Evolutionary conservation across 441 rosid species (phyloP).

Genomic region (Rhodomyrtus psidioides): DNA sequence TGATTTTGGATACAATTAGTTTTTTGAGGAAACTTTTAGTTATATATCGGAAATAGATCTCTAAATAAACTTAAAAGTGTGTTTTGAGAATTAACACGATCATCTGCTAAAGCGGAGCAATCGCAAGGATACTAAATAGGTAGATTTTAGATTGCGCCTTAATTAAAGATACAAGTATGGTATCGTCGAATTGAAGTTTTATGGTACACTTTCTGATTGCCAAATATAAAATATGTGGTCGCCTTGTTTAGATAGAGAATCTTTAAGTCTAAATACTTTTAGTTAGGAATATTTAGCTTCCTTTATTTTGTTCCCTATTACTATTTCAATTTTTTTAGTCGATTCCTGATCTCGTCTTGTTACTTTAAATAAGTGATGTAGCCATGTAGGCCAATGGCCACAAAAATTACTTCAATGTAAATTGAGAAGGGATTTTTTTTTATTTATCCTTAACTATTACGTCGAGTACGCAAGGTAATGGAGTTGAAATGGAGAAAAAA

Average conservation of each 20-base stretch:
- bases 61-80: too few relatives aligned
- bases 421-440: background rate
- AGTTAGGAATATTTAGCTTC: background rate
- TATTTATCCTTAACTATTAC: background rate
- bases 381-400: too few relatives aligned
- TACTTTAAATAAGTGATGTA: background rate
- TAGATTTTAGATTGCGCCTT: background rate
- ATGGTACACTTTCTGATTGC: background rate
- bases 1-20: background rate
- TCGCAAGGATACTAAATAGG: background rate
- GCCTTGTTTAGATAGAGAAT: background rate
- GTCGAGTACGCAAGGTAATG: background rate
- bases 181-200: background rate
- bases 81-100: too few relatives aligned
- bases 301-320: background rate
- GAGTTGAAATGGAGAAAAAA: background rate
- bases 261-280: background rate
- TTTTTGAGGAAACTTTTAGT: background rate
- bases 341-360: background rate
- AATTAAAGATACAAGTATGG: background rate
- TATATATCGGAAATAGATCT: too few relatives aligned
- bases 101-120: background rate
- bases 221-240: background rate
- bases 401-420: background rate
- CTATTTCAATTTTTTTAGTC: background rate